Percentiles rank a stretch among this genome's conserved stretches.
phyloP scores from a whole-genome alignment of 257 asterid genomes.

The Capsicum rhomboideum region DNA sequence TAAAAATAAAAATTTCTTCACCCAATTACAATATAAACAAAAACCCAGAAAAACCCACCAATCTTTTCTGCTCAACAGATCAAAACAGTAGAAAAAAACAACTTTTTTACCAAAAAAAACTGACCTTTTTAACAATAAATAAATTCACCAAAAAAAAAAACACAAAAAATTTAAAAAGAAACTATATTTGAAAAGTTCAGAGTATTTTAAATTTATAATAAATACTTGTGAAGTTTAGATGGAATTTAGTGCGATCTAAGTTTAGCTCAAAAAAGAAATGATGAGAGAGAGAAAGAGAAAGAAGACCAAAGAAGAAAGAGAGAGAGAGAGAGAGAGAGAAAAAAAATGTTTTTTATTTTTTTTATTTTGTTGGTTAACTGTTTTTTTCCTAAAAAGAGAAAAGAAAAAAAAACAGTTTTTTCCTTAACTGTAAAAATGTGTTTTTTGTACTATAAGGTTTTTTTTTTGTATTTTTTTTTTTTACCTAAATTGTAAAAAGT shows the following conservation, averaged over 20 bases:
- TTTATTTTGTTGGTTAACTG: neutral
- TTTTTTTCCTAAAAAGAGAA: neutral
- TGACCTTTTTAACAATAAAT: neutral
- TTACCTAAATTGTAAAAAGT: neutral
- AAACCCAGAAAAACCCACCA: neutral
- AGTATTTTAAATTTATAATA: neutral
- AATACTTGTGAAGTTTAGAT: neutral
- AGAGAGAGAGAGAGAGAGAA: constrained; percentile 9
- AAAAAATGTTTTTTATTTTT: neutral
- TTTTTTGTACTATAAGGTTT: neutral
- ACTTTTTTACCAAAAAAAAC: neutral
- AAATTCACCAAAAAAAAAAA: neutral
- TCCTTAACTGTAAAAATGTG: neutral
- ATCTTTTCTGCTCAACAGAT: constrained; percentile 2
- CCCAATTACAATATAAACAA: neutral
- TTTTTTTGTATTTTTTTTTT: neutral
- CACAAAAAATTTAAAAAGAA: too few relatives aligned
- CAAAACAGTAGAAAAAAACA: neutral
- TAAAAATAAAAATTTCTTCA: neutral
- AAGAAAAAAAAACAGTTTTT: neutral
- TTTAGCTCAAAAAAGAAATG: neutral
- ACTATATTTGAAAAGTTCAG: neutral
- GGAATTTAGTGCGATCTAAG: neutral
- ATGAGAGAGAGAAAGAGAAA: neutral
- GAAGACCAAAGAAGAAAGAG: neutral